These are phyloP conservation scores for Coprinellus micaceus DNA, from an alignment of 768 basidiomycete species.

Conservation along the genomic window DNA sequence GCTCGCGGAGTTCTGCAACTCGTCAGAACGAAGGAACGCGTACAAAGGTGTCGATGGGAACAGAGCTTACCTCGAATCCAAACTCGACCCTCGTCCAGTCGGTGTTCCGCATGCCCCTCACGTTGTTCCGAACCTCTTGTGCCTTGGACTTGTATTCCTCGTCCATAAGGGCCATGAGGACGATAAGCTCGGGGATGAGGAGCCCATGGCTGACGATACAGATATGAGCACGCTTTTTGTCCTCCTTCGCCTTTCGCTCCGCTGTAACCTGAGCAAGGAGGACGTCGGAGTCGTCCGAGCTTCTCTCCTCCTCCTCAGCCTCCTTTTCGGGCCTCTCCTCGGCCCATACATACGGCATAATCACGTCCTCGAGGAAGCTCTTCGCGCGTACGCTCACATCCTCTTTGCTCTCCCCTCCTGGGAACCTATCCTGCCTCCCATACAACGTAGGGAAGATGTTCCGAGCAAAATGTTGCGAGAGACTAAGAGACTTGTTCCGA, in stretches of 20 bases:
- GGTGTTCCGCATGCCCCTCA: constrained; percentile 60
- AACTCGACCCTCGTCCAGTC: constrained; percentile 61
- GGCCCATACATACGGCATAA: constrained; percentile 53
- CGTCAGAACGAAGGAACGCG: neutral
- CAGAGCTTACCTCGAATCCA: constrained; percentile 32
- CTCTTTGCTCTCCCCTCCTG: constrained; percentile 67
- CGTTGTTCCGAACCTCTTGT: constrained; percentile 23
- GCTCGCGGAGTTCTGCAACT: neutral
- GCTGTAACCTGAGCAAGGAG: too few relatives aligned
- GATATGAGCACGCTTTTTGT: constrained; percentile 40
- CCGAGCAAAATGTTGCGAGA: constrained; percentile 47
- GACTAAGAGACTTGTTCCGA: constrained; percentile 29
- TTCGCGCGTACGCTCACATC: constrained; percentile 59
- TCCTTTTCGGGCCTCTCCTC: constrained; percentile 21
- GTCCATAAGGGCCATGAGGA: constrained; percentile 41
- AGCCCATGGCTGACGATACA: constrained; percentile 76
- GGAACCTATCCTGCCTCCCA: constrained; percentile 50
- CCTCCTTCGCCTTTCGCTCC: too few relatives aligned
- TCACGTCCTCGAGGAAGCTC: constrained; percentile 43
- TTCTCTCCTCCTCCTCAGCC: neutral
- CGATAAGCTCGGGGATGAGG: constrained; percentile 59
- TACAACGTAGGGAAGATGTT: constrained; percentile 51
- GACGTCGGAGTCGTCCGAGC: neutral
- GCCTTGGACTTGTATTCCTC: constrained; percentile 24
- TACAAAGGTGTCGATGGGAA: too few relatives aligned